Conservation (phyloP, 805 yeast genomes). For the Suhomyces sp. region DNA sequence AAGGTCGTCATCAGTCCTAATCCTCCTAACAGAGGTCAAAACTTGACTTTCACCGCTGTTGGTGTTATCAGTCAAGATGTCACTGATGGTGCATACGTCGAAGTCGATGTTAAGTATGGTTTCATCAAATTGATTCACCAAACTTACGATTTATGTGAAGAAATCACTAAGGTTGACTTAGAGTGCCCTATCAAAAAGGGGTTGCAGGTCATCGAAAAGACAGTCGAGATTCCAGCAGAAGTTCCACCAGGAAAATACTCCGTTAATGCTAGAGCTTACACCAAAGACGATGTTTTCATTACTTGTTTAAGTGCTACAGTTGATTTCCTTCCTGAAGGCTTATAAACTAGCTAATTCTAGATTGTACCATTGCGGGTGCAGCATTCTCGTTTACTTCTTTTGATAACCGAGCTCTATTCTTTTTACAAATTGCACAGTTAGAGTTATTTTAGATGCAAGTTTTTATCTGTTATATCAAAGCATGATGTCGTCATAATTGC, state of each 20-base stretch:
- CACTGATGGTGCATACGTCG: conserved; percentile 88
- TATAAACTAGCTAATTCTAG: neutral
- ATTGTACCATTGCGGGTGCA: neutral
- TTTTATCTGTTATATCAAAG: neutral
- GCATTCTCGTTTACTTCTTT: neutral
- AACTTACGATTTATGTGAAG: conserved; percentile 91
- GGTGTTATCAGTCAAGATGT: conserved; percentile 59
- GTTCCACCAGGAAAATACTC: conserved; percentile 94
- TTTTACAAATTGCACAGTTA: neutral
- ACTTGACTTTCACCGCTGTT: conserved; percentile 72
- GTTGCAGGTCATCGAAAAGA: conserved; percentile 57
- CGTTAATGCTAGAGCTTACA: conserved; percentile 87
- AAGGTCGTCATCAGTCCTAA: conserved; percentile 67
- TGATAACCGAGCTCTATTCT: neutral
- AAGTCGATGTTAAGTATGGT: conserved; percentile 89
- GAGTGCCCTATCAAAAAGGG: conserved; percentile 82
- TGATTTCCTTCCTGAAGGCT: conserved; percentile 41
- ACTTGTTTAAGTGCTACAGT: conserved; percentile 80
- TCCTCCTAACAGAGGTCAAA: conserved; percentile 85
- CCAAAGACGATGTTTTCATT: conserved; percentile 74
- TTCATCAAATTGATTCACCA: conserved; percentile 84
- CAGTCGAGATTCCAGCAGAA: conserved; percentile 81
- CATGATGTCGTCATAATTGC: neutral
- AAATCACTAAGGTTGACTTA: conserved; percentile 77
- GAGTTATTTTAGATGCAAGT: neutral